phyloP scores from a whole-genome alignment of 2,329 filamentous ascomycete species.

The Monosporascus sp. region DNA sequence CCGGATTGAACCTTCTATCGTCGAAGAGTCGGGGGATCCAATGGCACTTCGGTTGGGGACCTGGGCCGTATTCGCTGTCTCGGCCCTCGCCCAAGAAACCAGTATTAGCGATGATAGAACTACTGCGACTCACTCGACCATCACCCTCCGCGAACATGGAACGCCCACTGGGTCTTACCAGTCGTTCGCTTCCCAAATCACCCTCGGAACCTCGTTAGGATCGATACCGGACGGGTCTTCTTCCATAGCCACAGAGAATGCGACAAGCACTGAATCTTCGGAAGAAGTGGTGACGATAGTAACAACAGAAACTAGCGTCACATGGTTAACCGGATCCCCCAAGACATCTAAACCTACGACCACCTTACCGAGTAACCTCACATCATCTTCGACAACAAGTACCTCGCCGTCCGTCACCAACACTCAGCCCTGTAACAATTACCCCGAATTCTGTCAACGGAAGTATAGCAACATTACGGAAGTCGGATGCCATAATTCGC shows the following conservation, averaged over 20 bases:
- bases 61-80: conserved; percentile 17
- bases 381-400: conserved; percentile 37
- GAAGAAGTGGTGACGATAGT: conserved; percentile 19
- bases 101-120: conserved; percentile 32
- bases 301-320: conserved; percentile 22
- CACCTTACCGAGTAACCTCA: conserved; percentile 35
- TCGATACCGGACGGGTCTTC: conserved; percentile 20
- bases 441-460: conserved; percentile 68
- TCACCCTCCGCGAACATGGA: conserved; percentile 22
- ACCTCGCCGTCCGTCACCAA: conserved; percentile 50
- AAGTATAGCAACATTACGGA: conserved; percentile 79
- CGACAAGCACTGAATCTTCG: conserved; percentile 22
- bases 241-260: conserved; percentile 25
- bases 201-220: conserved; percentile 26
- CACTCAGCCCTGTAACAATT: conserved; percentile 74
- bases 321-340: conserved; percentile 40
- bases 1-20: neutral
- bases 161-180: conserved; percentile 41
- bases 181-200: conserved; percentile 37
- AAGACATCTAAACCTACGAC: conserved; percentile 32
- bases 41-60: conserved; percentile 18
- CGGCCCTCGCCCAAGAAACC: conserved; percentile 19
- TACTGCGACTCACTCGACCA: conserved; percentile 29
- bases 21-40: neutral
- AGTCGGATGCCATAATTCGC: conserved; percentile 75